Evolutionary conservation across 2,329 filamentous ascomycete species (phyloP).

Genomic region (Fusarium nurragi): DNA sequence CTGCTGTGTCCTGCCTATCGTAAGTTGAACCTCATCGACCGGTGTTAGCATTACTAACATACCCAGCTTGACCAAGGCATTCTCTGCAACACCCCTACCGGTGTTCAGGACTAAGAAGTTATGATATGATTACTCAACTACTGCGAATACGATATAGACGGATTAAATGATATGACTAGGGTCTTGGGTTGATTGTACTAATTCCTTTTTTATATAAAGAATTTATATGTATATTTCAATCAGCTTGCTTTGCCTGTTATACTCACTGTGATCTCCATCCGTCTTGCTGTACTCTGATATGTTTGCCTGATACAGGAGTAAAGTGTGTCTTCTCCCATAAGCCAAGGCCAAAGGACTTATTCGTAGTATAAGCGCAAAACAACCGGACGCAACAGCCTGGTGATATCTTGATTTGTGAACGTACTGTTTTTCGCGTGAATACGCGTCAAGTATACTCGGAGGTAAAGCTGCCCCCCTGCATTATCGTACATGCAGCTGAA

Average conservation of each 20-base stretch:
- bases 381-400: too few relatives aligned
- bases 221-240: not conserved
- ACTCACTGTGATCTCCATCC: too few relatives aligned
- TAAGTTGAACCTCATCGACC: not conserved
- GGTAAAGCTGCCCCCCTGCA: too few relatives aligned
- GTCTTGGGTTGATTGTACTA: not conserved
- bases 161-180: not conserved
- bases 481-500: not conserved
- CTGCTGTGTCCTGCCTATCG: slow-evolving; percentile 65
- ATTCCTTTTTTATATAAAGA: not conserved
- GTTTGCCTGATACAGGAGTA: too few relatives aligned
- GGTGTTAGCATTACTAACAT: not conserved
- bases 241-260: not conserved
- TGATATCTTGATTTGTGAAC: too few relatives aligned
- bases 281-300: too few relatives aligned
- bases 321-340: too few relatives aligned
- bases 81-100: slow-evolving; percentile 49
- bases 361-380: too few relatives aligned
- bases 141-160: slow-evolving; percentile 2
- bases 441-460: too few relatives aligned
- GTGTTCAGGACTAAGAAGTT: slow-evolving; percentile 41
- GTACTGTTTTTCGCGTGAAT: too few relatives aligned
- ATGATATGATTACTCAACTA: not conserved
- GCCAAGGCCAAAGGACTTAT: too few relatives aligned
- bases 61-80: slow-evolving; percentile 47